Evolutionary conservation across 768 basidiomycete species (phyloP).

Genomic region (Tricholomella constricta): DNA sequence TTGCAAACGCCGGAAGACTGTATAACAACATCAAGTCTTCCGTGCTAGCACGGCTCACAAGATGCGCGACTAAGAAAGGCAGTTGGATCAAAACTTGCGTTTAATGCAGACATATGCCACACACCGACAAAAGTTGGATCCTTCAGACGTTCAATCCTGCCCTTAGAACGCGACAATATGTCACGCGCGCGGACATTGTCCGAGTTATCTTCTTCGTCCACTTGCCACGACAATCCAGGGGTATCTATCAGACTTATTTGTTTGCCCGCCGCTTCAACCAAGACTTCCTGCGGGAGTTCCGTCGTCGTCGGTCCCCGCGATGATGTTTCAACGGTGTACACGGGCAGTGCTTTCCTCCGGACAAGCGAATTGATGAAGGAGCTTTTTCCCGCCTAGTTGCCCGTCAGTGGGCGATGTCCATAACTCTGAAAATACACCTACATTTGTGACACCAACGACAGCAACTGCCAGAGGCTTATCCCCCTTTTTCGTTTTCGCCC

Average conservation of each 20-base stretch:
- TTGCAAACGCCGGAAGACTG: constrained; percentile 75
- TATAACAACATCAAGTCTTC: constrained; percentile 93
- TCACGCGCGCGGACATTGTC: constrained; percentile 60
- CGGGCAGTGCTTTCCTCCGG: constrained; percentile 48
- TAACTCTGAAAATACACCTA: constrained; percentile 34
- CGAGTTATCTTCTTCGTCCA: constrained; percentile 39
- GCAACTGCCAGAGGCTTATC: constrained; percentile 65
- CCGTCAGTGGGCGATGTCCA: not conserved
- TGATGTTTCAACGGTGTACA: constrained; percentile 58
- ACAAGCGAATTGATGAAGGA: constrained; percentile 81
- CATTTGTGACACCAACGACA: constrained; percentile 84
- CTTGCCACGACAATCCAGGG: constrained; percentile 73
- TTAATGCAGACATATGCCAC: constrained; percentile 27
- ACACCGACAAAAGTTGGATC: constrained; percentile 72
- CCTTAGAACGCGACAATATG: constrained; percentile 76
- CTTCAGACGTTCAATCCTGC: constrained; percentile 83
- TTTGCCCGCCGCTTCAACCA: constrained; percentile 46
- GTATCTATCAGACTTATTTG: constrained; percentile 79
- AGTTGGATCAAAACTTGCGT: constrained; percentile 12
- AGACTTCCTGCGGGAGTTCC: constrained; percentile 62
- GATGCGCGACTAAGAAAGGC: constrained; percentile 54
- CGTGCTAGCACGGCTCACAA: constrained; percentile 65
- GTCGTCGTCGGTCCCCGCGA: constrained; percentile 74
- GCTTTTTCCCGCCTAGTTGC: constrained; percentile 74
- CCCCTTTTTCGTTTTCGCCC: constrained; percentile 48